Evolutionary conservation across 2,329 filamentous ascomycete genomes (phyloP), one percentile per base, ranked within the genome.

Genomic region (Aspergillus neotritici): DNA sequence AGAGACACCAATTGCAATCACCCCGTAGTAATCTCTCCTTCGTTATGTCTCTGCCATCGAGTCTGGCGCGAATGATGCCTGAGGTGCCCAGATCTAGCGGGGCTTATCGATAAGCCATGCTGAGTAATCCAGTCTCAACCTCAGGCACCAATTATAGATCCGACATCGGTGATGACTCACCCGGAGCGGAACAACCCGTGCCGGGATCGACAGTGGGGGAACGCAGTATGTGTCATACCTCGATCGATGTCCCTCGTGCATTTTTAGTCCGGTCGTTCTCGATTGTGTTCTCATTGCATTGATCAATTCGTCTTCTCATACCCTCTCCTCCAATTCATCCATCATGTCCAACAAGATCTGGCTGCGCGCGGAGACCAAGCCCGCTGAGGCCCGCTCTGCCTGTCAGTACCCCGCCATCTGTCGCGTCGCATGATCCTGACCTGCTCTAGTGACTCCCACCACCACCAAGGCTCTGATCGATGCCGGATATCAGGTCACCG

Each of bases 401-500:
- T 64, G 65, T 67, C 47, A 56, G 64, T 59, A 7, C 25, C 16
- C 15, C 16, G 17, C 16, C 13, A 15, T 31, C 40, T 37, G 25
- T 11, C 3, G 25, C 5, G 37, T 31, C 9, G 16, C n/a, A 25
- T 36, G 7, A 12, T 43, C 30, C 46, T 52, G 38, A 50, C 14
- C 36, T 34, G 11, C 43, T 45, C 29, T 16, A 39, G 66, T 75
- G 48, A 77, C 70, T 46, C 69, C 72, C 37, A 68, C 68, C n/a
- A 77, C 73, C 32, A 69, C 77, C 52, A 80, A 82, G 66, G 73
- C 74, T 40, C 76, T 87, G 41, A 70, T 86, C 41, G 76, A 85
- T 50, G 82, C 82, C 32, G 84, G 84, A 48, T 87, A 86, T 63
- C 73, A 73, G 16, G 75, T 88, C 54, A 77, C 77, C 38, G 79